phyloP scores from a whole-genome alignment of 805 yeast genomes.

The Myxozyma lipomycoides region DNA sequence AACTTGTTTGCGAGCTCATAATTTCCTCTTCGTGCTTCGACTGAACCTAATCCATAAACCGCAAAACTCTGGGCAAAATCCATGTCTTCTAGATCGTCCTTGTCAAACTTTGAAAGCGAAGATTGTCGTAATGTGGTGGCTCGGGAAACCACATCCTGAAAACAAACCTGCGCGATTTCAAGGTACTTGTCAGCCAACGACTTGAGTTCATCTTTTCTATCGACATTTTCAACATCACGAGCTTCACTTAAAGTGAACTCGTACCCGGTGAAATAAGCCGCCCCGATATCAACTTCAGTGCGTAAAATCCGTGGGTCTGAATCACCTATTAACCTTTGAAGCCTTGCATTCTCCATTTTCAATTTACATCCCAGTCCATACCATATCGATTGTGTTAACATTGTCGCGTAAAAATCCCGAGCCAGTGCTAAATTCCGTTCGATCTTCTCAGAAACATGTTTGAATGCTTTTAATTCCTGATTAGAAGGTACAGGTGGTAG shows the following conservation, averaged over 20 bases:
- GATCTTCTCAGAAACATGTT: slow-evolving; percentile 6
- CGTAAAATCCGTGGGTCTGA: slow-evolving; percentile 19
- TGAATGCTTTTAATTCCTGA: slow-evolving; percentile 7
- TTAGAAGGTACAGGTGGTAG: slow-evolving; percentile 13
- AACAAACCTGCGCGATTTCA: slow-evolving; percentile 6
- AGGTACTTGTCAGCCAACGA: slow-evolving; percentile 47
- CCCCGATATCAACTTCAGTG: slow-evolving; percentile 20
- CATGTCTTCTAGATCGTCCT: slow-evolving; percentile 33
- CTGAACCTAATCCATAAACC: slow-evolving; percentile 80
- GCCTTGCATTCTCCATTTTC: slow-evolving; percentile 15
- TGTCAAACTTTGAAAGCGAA: slow-evolving; percentile 11
- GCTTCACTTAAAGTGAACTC: slow-evolving; percentile 4
- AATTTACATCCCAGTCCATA: slow-evolving; percentile 9
- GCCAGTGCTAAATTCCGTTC: slow-evolving; percentile 18
- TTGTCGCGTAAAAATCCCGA: slow-evolving; percentile 18
- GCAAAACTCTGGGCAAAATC: slow-evolving; percentile 74
- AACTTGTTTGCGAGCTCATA: slow-evolving; percentile 55
- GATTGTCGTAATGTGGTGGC: slow-evolving; percentile 16
- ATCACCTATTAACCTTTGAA: slow-evolving; percentile 5
- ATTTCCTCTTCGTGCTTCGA: slow-evolving; percentile 57
- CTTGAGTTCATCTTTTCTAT: background rate
- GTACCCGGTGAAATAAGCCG: slow-evolving; percentile 20
- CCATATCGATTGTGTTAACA: slow-evolving; percentile 5
- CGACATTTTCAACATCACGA: background rate
- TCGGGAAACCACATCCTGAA: slow-evolving; percentile 12